phyloP scores from a whole-genome alignment of 2,329 filamentous ascomycete species.

The Colletotrichum tropicicola region DNA sequence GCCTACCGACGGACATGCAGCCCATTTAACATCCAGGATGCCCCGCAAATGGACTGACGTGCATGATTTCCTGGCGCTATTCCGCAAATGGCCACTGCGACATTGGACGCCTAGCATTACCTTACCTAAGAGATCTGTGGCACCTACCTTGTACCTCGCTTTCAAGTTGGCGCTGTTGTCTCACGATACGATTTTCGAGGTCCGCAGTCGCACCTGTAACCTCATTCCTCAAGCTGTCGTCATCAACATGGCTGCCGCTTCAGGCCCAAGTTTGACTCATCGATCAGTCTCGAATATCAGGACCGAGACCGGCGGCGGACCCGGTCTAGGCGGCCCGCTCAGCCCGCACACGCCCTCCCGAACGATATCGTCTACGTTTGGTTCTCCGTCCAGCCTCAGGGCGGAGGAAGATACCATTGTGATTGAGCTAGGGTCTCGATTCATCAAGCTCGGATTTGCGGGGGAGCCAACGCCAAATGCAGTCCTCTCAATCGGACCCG shows the following conservation, averaged over 20 bases:
- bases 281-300: slow-evolving; percentile 68
- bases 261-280: slow-evolving; percentile 60
- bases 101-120: too few species aligned
- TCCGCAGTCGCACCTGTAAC: too few species aligned
- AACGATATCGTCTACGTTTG: slow-evolving; percentile 62
- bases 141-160: too few species aligned
- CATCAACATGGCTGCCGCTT: slow-evolving; percentile 42
- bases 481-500: slow-evolving; percentile 75
- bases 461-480: slow-evolving; percentile 83
- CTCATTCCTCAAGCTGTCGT: not conserved
- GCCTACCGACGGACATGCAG: too few species aligned
- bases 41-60: too few species aligned
- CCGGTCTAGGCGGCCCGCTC: slow-evolving; percentile 42
- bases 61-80: too few species aligned
- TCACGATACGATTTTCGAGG: too few species aligned
- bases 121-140: too few species aligned
- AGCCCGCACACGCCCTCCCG: slow-evolving; percentile 71
- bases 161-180: too few species aligned
- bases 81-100: too few species aligned
- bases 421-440: slow-evolving; percentile 83
- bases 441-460: slow-evolving; percentile 84
- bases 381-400: slow-evolving; percentile 68
- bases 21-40: too few species aligned
- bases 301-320: slow-evolving; percentile 44
- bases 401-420: slow-evolving; percentile 87